Evolutionary conservation across 495 filamentous ascomycete species (phyloP).

Genomic region (Immersiella caudata): DNA sequence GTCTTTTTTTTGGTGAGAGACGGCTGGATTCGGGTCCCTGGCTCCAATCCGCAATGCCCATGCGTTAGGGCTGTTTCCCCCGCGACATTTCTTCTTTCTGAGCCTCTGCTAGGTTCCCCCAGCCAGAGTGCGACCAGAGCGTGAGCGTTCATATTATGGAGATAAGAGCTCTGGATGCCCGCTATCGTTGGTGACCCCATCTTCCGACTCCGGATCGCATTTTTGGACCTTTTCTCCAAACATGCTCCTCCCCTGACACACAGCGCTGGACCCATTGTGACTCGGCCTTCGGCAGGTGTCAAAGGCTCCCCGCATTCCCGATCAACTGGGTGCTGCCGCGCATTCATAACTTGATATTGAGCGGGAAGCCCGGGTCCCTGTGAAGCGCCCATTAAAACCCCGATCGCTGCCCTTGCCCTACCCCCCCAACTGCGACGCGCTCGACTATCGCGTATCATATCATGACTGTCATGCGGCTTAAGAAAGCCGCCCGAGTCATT

Average conservation of each 20-base stretch:
- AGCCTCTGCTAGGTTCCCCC: neutral
- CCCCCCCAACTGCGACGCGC: neutral
- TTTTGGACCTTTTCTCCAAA: neutral
- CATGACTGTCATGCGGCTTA: constrained; percentile 58
- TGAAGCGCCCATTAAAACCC: neutral
- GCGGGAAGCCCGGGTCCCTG: neutral
- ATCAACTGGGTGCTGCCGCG: neutral
- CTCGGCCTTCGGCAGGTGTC: neutral
- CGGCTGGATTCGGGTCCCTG: neutral
- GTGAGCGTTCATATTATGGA: neutral
- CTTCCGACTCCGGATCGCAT: neutral
- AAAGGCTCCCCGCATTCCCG: neutral
- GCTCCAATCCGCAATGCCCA: neutral
- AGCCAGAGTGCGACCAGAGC: neutral
- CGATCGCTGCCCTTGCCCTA: neutral
- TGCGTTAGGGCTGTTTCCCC: neutral
- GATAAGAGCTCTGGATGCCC: neutral
- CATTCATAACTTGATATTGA: neutral
- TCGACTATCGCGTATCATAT: constrained; percentile 1
- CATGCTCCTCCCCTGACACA: neutral
- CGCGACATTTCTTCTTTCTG: neutral
- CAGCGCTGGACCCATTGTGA: neutral
- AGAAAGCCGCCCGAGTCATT: constrained; percentile 87
- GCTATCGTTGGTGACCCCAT: neutral
- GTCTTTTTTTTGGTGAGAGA: neutral